Conservation (phyloP, 2,329 filamentous ascomycete species). For the Akanthomyces uredinophilus region DNA sequence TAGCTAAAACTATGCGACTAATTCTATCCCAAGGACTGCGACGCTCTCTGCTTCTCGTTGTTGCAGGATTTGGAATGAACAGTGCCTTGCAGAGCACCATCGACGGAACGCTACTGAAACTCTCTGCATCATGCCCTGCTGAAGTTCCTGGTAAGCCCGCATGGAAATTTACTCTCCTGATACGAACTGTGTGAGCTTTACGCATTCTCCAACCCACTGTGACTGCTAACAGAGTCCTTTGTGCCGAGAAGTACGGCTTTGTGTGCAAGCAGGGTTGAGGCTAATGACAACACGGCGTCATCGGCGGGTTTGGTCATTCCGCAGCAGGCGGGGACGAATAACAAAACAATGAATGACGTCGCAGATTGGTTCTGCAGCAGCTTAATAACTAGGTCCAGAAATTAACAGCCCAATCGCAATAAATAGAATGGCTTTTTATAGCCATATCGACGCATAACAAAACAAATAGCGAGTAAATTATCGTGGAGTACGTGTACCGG, state of each 20-base stretch:
- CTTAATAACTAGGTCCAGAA: not conserved
- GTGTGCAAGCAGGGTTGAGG: too few relatives aligned
- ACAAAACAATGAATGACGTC: not conserved
- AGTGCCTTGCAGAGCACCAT: not conserved
- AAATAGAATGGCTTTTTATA: not conserved
- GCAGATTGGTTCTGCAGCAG: too few relatives aligned
- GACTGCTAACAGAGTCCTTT: too few relatives aligned
- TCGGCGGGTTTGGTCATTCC: too few relatives aligned
- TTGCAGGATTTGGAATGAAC: not conserved
- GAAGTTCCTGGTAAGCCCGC: not conserved
- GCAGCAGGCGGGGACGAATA: not conserved
- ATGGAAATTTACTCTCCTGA: not conserved
- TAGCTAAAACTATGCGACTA: not conserved
- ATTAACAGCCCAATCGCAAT: not conserved
- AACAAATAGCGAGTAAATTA: not conserved
- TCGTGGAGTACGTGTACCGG: not conserved
- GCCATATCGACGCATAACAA: not conserved
- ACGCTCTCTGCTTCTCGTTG: not conserved
- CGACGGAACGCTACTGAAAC: slow-evolving; percentile 5
- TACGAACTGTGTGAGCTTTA: not conserved
- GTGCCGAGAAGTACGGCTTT: too few relatives aligned
- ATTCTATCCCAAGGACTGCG: not conserved
- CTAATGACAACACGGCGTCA: too few relatives aligned
- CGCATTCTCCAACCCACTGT: too few relatives aligned
- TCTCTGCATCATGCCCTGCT: not conserved